Evolutionary conservation across 345 rosid genomes (phyloP), one percentile per base, ranked within the genome.

Genomic region (Camelina neglecta): DNA sequence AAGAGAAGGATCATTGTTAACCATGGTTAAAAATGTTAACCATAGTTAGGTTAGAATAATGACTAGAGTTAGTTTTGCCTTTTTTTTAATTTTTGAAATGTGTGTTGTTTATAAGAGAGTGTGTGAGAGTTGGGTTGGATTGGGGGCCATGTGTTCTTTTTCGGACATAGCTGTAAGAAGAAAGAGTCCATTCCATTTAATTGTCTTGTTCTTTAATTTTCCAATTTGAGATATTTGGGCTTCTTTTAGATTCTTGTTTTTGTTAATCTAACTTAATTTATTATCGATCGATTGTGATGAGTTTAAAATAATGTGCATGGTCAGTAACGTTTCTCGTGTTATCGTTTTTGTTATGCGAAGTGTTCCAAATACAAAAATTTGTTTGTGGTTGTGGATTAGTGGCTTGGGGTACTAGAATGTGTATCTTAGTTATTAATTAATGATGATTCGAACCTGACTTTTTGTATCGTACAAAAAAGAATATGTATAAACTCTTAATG

Each of bases 141-240:
- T 71, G 83, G 84, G 84, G 84, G 76, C 81, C 91, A 85, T 78
- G 84, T 80, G 86, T 80, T 85, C 67, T 60, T 68, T 60, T 73
- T 77, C 69, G 79, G 75, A 71, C 78, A 75, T 84, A 83, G 87
- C 87, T 83, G 89, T 78, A 82, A 81, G 74, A 79, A 72, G 78
- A 73, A 67, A 54, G 59, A 73, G 74, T 24, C 74, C 74, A 67
- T 67, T 60, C 48, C 20, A 29, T 67, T 33, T 60, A 33, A 44
- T 51, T 63, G 58, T 49, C 65, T 7, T 74, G 72, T 81, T 67
- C n/a, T 18, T 50, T 31, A 45, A 65, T 60, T 78, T 70, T 80
- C 81, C 18, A 15, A 9, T 69, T 53, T 69, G 53, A 31, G 58
- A 31, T 38, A 75, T 78, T 62, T 29, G 74, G 76, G 56, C 76